Evolutionary conservation across 2,329 filamentous ascomycete genomes (phyloP).

Genomic region (Scorias spongiosa): DNA sequence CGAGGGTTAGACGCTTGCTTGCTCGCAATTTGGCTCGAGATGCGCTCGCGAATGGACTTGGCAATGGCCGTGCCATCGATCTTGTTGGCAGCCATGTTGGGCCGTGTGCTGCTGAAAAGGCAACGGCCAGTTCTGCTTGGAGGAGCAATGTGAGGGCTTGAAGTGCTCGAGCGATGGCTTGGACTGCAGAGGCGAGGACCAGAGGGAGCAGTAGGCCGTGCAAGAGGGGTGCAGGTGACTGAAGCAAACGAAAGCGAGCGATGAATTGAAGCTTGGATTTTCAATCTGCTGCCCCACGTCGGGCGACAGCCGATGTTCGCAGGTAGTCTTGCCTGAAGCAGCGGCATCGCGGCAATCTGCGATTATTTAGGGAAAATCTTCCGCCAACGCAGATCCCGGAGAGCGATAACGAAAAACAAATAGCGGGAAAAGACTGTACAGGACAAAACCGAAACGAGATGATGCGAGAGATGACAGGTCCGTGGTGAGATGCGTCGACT

Average conservation of each 20-base stretch:
- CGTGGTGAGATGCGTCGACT: no score
- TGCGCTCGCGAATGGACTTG: slow-evolving; percentile 70
- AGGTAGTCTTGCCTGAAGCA: background rate
- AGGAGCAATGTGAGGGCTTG: background rate
- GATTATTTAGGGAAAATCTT: no score
- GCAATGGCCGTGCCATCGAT: slow-evolving; percentile 95
- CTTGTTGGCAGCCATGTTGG: slow-evolving; percentile 70
- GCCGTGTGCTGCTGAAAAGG: slow-evolving; percentile 36
- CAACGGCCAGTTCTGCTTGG: slow-evolving; percentile 1
- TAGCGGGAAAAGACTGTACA: no score
- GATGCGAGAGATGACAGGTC: no score
- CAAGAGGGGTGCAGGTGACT: background rate
- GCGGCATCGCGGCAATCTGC: background rate
- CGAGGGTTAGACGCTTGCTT: slow-evolving; percentile 71
- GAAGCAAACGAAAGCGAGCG: background rate
- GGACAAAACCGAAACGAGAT: no score
- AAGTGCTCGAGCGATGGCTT: slow-evolving; percentile 1
- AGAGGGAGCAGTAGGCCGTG: no score
- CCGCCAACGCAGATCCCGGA: no score
- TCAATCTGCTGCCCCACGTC: background rate
- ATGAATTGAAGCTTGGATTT: background rate
- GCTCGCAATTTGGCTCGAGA: slow-evolving; percentile 66
- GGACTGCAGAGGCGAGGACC: background rate
- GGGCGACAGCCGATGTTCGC: background rate
- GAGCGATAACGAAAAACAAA: no score